Conservation (phyloP, 306 rosid genomes). For the Citrullus mucosospermus region DNA sequence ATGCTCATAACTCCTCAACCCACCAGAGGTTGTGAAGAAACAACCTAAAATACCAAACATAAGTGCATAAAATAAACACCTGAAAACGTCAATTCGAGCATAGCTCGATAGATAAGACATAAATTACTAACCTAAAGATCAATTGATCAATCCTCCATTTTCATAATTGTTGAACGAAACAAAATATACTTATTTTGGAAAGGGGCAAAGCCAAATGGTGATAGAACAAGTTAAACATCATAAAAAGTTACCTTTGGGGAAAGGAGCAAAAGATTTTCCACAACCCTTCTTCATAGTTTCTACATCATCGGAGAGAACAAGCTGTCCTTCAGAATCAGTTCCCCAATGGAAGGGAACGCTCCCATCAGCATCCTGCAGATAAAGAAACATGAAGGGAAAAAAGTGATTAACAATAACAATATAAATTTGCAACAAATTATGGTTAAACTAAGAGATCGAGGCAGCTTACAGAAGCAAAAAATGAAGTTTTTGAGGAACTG, state of each 20-base stretch:
- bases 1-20: constrained; percentile 89
- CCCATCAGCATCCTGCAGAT: constrained; percentile 65
- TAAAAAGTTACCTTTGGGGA: constrained; percentile 69
- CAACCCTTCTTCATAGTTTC: constrained; percentile 64
- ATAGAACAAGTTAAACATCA: background rate
- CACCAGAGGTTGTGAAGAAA: constrained; percentile 77
- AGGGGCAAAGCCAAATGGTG: background rate
- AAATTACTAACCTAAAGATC: too few relatives aligned
- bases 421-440: background rate
- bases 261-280: constrained; percentile 86
- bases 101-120: too few relatives aligned
- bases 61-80: background rate
- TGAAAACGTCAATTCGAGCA: too few relatives aligned
- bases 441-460: background rate
- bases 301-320: constrained; percentile 63
- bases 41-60: constrained; percentile 33
- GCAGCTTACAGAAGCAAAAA: constrained; percentile 66
- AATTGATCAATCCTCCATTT: background rate
- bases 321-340: constrained; percentile 77
- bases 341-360: constrained; percentile 93
- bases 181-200: background rate
- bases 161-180: background rate
- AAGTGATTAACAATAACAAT: background rate
- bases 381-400: background rate
- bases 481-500: constrained; percentile 44